Percentiles rank a stretch among this genome's conserved stretches.
Conservation (phyloP, 1,284 basidiomycete genomes). For the Boletus smithii region DNA sequence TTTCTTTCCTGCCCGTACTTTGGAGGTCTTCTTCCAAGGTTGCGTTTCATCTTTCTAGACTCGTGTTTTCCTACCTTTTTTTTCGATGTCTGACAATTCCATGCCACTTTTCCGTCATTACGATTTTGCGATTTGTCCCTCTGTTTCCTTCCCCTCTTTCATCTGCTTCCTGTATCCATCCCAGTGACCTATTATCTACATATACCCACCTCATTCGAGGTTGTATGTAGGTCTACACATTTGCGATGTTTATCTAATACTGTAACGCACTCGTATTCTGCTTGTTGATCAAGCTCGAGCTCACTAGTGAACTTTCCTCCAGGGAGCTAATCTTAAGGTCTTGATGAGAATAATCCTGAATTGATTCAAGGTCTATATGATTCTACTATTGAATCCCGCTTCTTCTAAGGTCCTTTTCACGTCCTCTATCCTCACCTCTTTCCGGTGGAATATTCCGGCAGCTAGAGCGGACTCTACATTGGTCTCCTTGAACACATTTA, state of each 20-base stretch:
- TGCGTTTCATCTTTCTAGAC: neutral
- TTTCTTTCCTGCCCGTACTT: constrained; percentile 4
- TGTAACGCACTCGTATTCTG: constrained; percentile 24
- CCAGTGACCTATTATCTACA: constrained; percentile 32
- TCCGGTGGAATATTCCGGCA: constrained; percentile 96
- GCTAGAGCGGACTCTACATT: constrained; percentile 91
- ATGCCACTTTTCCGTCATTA: constrained; percentile 5
- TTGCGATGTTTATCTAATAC: constrained; percentile 31
- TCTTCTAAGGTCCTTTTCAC: constrained; percentile 61
- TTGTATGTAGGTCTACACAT: constrained; percentile 35
- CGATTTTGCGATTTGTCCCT: constrained; percentile 11
- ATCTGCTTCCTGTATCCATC: constrained; percentile 34
- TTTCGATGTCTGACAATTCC: constrained; percentile 7
- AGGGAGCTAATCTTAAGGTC: too few relatives aligned
- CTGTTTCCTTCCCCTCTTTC: constrained; percentile 3
- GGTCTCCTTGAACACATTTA: constrained; percentile 78
- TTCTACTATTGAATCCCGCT: constrained; percentile 53
- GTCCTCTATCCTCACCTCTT: constrained; percentile 73
- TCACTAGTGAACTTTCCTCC: neutral
- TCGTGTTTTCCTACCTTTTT: constrained; percentile 1
- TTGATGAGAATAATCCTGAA: neutral
- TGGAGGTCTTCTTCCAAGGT: constrained; percentile 10
- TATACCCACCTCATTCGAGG: constrained; percentile 31
- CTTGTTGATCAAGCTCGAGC: neutral
- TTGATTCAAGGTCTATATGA: constrained; percentile 9